A percentile compares a stretch with the other conserved stretches of the same genome.
Evolutionary conservation across 1,139 yeast species (phyloP).

Genomic region (Sugiyamaella sp.): DNA sequence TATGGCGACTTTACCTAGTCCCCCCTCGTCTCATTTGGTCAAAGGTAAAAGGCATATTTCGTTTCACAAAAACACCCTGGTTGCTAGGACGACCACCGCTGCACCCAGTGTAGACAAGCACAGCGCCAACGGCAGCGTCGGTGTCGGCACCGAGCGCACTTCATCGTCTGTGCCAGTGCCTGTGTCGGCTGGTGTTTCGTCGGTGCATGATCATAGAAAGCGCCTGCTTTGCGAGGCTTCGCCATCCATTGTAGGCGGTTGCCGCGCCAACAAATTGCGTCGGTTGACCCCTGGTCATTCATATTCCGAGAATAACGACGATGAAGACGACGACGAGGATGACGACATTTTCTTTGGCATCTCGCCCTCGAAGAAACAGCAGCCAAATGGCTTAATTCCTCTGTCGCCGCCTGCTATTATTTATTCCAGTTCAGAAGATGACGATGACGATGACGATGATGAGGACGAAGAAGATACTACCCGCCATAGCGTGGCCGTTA

Average conservation of each 20-base stretch:
- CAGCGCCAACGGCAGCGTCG: too few species aligned
- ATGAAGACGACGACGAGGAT: constrained; percentile 29
- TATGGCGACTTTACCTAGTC: constrained; percentile 16
- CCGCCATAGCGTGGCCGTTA: neutral
- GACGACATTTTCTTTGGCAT: constrained; percentile 26
- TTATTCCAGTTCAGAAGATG: constrained; percentile 23
- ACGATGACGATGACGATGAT: constrained; percentile 18
- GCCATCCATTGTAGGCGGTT: neutral
- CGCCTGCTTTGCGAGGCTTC: constrained; percentile 15
- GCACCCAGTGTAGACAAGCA: neutral
- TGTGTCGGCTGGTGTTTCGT: neutral
- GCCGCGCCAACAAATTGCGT: constrained; percentile 18
- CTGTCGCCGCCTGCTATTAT: constrained; percentile 24
- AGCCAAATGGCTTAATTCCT: constrained; percentile 7
- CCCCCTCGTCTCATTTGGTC: constrained; percentile 1
- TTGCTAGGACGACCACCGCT: constrained; percentile 16
- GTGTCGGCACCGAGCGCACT: too few species aligned
- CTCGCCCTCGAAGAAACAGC: constrained; percentile 12
- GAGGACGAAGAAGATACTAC: constrained; percentile 11
- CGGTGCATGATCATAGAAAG: neutral
- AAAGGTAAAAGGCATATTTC: constrained; percentile 17
- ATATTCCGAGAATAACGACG: constrained; percentile 24
- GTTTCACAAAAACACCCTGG: constrained; percentile 13
- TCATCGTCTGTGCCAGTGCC: neutral
- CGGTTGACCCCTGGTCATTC: constrained; percentile 22